Evolutionary conservation across 2,329 filamentous ascomycete species (phyloP), one percentile per base, ranked within the genome.

Genomic region (Penicillium sp.): DNA sequence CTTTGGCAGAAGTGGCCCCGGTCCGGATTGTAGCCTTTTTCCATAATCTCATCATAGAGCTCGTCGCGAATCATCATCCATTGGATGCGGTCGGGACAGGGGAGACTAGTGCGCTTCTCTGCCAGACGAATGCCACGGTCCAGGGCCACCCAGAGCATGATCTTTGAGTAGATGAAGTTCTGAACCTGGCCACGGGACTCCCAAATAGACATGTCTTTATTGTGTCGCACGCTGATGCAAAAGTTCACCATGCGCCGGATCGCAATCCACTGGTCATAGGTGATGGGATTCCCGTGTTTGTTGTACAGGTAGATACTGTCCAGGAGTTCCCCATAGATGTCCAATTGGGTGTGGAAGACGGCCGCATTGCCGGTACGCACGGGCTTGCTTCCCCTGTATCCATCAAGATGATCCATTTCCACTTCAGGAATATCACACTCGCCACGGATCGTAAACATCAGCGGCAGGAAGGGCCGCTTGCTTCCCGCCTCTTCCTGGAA

Each of bases 131-230:
- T 71, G 8, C 84, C 87, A 4, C 87, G 82, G 65, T 91, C 87
- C 54, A 91, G 82, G 15, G 87, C 86, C 3, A 91, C 87, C 87
- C 87, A 91, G 20, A 91, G 77, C 83, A 90, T 88, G 55, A 91
- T 78, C 64, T 90, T 88, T n/a, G 84, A 88, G 69, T 90, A 91
- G 12, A 84, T 81, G 58, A 89, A 91, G 62, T 89, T 81, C 67
- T 89, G 86, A 64, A 86, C 86, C 61, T 83, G 74, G 56, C 87
- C 87, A 37, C 87, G 81, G 5, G 89, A 86, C 66, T 91, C 87
- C 87, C 87, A 90, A 60, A 90, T 91, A 2, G 85, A 89, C 86
- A 89, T 89, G 63, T 91, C 87, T 10, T 82, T 81, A 38, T 84
- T 72, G 49, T 83, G 70, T 65, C 83, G 79, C 46, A 89, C 81